These are phyloP conservation scores for Nakaseomyces delphensis DNA, from an alignment of 1,139 yeast species.

Conservation along the genomic window DNA sequence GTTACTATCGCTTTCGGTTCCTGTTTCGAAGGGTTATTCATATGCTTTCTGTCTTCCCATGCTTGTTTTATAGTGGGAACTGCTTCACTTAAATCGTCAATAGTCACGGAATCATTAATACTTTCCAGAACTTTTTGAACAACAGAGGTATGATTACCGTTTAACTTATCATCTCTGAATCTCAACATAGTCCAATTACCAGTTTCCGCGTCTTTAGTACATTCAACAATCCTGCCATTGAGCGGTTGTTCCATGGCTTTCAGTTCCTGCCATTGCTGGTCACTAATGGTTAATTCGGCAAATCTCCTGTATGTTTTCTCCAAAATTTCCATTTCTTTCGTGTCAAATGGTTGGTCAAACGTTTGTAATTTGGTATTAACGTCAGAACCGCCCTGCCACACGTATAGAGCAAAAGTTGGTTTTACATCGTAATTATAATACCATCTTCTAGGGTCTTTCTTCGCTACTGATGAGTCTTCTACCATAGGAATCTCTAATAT, in stretches of 20 bases:
- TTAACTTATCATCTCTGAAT: constrained; percentile 84
- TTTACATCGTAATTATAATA: constrained; percentile 74
- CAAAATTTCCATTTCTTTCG: constrained; percentile 27
- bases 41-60: constrained; percentile 42
- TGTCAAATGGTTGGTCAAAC: constrained; percentile 29
- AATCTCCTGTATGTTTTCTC: constrained; percentile 56
- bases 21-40: not conserved
- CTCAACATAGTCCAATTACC: constrained; percentile 78
- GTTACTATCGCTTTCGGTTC: constrained; percentile 4
- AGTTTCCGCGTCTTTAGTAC: constrained; percentile 42
- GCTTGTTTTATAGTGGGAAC: constrained; percentile 38
- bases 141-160: constrained; percentile 75
- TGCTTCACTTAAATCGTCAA: constrained; percentile 57
- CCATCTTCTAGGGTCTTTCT: constrained; percentile 62
- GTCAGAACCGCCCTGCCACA: constrained; percentile 67
- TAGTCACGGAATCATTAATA: constrained; percentile 76
- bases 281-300: constrained; percentile 51
- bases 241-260: constrained; percentile 69
- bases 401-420: constrained; percentile 58
- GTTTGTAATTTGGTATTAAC: constrained; percentile 25
- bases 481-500: constrained; percentile 56
- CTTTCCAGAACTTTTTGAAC: constrained; percentile 76
- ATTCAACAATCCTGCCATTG: constrained; percentile 86
- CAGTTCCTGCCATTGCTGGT: constrained; percentile 74
- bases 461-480: constrained; percentile 63